Percentiles rank a stretch among this genome's conserved stretches.
Conservation (phyloP, 2,329 filamentous ascomycete genomes). For the Trichoderma breve region DNA sequence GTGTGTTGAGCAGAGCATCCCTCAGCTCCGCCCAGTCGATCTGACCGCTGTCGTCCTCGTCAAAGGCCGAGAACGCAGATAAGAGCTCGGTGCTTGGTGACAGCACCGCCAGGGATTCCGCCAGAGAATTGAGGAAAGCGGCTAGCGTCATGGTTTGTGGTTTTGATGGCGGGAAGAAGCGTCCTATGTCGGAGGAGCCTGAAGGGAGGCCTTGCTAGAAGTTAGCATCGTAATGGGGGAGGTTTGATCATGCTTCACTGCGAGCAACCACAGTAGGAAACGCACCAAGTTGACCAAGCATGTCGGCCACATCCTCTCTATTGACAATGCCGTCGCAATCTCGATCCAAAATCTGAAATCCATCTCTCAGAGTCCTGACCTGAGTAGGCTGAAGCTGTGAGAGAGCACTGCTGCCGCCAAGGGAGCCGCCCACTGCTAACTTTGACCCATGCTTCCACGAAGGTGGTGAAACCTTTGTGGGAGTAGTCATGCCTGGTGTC, state of each 20-base stretch:
- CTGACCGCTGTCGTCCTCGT: conserved; percentile 92
- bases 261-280: neutral
- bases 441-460: conserved; percentile 34
- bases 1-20: conserved; percentile 78
- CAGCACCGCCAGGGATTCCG: conserved; percentile 68
- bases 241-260: neutral
- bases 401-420: conserved; percentile 54
- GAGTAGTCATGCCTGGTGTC: conserved; percentile 36
- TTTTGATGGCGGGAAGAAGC: conserved; percentile 75
- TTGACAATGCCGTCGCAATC: conserved; percentile 83
- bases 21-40: conserved; percentile 80
- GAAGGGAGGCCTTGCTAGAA: conserved; percentile 65
- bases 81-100: conserved; percentile 77
- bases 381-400: conserved; percentile 77
- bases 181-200: conserved; percentile 65
- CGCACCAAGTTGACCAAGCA: conserved; percentile 77
- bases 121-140: conserved; percentile 79
- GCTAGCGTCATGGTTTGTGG: conserved; percentile 77
- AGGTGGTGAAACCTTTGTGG: conserved; percentile 36
- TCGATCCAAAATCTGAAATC: conserved; percentile 88
- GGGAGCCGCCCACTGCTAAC: conserved; percentile 44
- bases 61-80: conserved; percentile 91
- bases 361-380: conserved; percentile 83
- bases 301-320: conserved; percentile 79
- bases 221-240: neutral